Base-by-base conservation (phyloP, 306 rosid species). In the Quercus mongolica region DNA sequence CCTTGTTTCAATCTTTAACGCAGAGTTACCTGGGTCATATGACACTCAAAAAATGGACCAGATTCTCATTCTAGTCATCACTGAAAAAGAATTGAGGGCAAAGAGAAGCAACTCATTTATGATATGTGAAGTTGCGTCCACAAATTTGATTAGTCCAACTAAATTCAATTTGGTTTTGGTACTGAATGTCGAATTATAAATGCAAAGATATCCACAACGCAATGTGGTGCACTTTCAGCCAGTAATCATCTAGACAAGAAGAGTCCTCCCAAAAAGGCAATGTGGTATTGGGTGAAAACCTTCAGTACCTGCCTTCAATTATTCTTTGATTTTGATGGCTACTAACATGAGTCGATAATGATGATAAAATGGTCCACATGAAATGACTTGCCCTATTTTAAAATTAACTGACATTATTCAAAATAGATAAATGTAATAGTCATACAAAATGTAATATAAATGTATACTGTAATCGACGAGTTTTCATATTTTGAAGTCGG, bases 111-210 rank as follows among this genome's bases (percentile, higher is more conserved):
- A 3, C 0, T 74, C 59, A 52, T 52, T 69, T 25, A 76, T 72
- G 81, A 26, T 56, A 38, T 20, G 28, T 21, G 82, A 35, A 59
- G 74, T 84, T 81, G 76, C 84, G 82, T 78, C 76, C 73, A 78
- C 59, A 63, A 61, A 11, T 80, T 83, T 52, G 83, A 57, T 41
- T 33, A 30, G 1, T 57, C 56, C 65, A 70, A 13, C 5, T 17
- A 14, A 59, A 54, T 76, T 55, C 51, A 57, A 70, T 57, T 56
- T 35, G 79, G 71, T 12, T 11, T 71, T 38, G 28, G 33, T 33
- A 65, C 7, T 28, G 57, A 75, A 79, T 1, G 28, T 65, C 17
- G 58, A 25, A 76, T 71, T 7, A 38, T 74, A 58, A 68, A 77
- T 68, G 70, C 79, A 41, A 19, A 76, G n/a, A 64, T 20, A n/a